Percentiles rank a stretch among this genome's conserved stretches.
phyloP scores from a whole-genome alignment of 148 eudicot genomes.

The Pharnaceum exiguum region DNA sequence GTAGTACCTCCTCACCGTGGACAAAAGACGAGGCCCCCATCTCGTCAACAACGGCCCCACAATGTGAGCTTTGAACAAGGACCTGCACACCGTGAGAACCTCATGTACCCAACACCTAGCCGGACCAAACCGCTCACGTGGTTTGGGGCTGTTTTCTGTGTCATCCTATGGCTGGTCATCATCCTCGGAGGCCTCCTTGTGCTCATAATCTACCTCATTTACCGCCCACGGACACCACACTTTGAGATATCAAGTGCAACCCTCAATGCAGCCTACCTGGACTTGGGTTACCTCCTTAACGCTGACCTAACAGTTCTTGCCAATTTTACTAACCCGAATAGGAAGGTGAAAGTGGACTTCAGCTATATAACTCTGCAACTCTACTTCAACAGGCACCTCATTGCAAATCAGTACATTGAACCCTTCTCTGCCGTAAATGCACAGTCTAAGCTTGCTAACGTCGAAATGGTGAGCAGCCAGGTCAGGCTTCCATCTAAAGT shows the following conservation, averaged over 20 bases:
- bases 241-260: slow-evolving; percentile 54
- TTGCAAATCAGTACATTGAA: slow-evolving; percentile 51
- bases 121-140: slow-evolving; percentile 52
- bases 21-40: slow-evolving; percentile 5
- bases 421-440: slow-evolving; percentile 43
- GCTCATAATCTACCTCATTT: slow-evolving; percentile 63
- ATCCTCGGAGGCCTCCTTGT: slow-evolving; percentile 65
- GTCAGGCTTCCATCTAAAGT: slow-evolving; percentile 42
- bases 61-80: slow-evolving; percentile 13
- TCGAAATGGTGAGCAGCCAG: slow-evolving; percentile 67
- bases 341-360: slow-evolving; percentile 60
- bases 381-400: slow-evolving; percentile 32
- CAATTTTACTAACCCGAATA: slow-evolving; percentile 77
- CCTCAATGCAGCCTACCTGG: slow-evolving; percentile 78
- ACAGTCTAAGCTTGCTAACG: slow-evolving; percentile 30
- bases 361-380: slow-evolving; percentile 46
- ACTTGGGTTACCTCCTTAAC: slow-evolving; percentile 67
- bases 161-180: slow-evolving; percentile 64
- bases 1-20: neutral
- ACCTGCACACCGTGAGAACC: slow-evolving; percentile 5
- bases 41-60: slow-evolving; percentile 15
- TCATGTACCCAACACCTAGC: slow-evolving; percentile 31
- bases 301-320: slow-evolving; percentile 63
- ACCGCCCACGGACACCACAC: slow-evolving; percentile 60
- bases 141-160: slow-evolving; percentile 59